Conservation (phyloP, 2,329 filamentous ascomycete species). For the Fusarium decemcellulare region DNA sequence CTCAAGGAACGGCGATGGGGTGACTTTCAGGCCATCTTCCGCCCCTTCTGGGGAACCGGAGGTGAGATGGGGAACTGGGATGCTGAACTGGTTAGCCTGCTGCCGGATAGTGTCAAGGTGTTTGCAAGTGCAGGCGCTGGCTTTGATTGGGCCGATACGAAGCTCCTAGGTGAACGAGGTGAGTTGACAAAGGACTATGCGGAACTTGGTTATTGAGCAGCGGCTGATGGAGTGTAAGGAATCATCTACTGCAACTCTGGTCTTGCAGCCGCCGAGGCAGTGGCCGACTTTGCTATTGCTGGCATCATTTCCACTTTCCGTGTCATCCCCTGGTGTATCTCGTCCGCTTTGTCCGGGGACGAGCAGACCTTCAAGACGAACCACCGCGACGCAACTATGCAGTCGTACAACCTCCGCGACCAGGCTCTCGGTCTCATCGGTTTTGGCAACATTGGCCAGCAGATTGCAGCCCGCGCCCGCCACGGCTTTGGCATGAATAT, state of each 20-base stretch:
- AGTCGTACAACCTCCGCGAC: slow-evolving; percentile 74
- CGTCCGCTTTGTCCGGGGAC: slow-evolving; percentile 63
- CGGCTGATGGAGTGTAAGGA: slow-evolving; percentile 53
- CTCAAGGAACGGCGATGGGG: slow-evolving; percentile 68
- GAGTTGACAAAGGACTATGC: slow-evolving; percentile 11
- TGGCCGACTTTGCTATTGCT: slow-evolving; percentile 79
- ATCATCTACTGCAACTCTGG: slow-evolving; percentile 82
- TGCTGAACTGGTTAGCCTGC: slow-evolving; percentile 67
- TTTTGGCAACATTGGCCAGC: slow-evolving; percentile 75
- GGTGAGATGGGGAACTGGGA: slow-evolving; percentile 78
- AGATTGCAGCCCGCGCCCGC: slow-evolving; percentile 67
- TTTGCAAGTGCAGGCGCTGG: slow-evolving; percentile 76
- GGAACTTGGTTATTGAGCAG: background rate
- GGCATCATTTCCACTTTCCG: slow-evolving; percentile 80
- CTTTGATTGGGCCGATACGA: slow-evolving; percentile 77
- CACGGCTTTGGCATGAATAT: slow-evolving; percentile 77
- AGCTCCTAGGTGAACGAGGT: slow-evolving; percentile 73
- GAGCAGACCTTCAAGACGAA: slow-evolving; percentile 66
- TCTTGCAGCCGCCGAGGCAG: slow-evolving; percentile 78
- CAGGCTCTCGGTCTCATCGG: slow-evolving; percentile 77
- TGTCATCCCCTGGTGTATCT: slow-evolving; percentile 74
- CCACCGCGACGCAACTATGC: slow-evolving; percentile 70
- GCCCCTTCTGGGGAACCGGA: slow-evolving; percentile 75
- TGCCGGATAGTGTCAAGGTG: slow-evolving; percentile 70
- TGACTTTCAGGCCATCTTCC: slow-evolving; percentile 67